Conservation (phyloP, 2,329 filamentous ascomycete species). For the Didymella glomerata region DNA sequence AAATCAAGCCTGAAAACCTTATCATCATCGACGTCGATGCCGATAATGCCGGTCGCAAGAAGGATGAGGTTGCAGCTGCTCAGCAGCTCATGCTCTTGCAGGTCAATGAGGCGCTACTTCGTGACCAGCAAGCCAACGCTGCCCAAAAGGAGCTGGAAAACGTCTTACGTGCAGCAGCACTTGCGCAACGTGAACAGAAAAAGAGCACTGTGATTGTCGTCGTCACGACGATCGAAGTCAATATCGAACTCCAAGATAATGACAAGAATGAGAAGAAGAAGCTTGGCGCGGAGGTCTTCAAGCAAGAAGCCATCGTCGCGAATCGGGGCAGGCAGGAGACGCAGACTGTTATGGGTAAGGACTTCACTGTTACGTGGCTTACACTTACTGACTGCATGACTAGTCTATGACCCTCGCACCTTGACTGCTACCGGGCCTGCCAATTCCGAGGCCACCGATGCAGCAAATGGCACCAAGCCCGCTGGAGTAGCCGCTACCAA, state of each 20-base stretch:
- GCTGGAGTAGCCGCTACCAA: not conserved
- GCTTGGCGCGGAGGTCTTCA: constrained; percentile 4
- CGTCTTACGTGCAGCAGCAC: constrained; percentile 5
- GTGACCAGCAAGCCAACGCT: constrained; percentile 9
- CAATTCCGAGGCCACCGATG: not conserved
- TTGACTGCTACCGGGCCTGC: constrained; percentile 2
- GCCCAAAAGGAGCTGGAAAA: constrained; percentile 9
- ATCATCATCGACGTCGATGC: not conserved
- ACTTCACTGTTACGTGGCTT: not conserved
- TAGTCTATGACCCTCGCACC: constrained; percentile 12
- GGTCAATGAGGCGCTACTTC: constrained; percentile 9
- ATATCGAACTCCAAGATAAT: constrained; percentile 2
- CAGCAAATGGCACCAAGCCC: not conserved
- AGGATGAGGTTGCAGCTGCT: not conserved
- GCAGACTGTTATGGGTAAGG: constrained; percentile 7
- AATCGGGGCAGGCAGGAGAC: constrained; percentile 15
- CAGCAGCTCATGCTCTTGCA: constrained; percentile 9
- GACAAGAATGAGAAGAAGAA: not conserved
- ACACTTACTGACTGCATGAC: not conserved
- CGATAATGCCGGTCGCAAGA: not conserved
- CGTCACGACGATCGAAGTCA: constrained; percentile 1
- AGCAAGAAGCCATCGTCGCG: constrained; percentile 14
- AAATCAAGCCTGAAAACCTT: not conserved
- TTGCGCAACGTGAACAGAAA: constrained; percentile 1
- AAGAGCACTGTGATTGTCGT: constrained; percentile 13